These are phyloP conservation scores for Diophrys sp. DNA, from an alignment of 73 alveolate species.

Conservation along the genomic window DNA sequence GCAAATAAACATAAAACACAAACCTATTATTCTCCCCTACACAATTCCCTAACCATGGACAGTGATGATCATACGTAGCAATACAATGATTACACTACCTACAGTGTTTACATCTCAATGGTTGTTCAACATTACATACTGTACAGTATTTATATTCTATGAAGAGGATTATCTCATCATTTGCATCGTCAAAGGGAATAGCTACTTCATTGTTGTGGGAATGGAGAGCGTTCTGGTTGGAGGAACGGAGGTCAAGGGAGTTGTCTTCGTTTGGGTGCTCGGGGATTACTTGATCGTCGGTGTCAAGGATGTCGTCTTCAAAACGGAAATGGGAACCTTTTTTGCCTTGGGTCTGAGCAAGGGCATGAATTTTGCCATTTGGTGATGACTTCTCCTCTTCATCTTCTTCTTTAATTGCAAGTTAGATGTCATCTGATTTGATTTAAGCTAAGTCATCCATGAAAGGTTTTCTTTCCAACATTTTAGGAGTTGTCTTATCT, in stretches of 20 bases:
- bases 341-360: no score
- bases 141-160: constrained; percentile 59
- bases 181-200: constrained; percentile 18
- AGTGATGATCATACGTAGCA: constrained; percentile 74
- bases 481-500: background rate
- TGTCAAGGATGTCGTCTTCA: background rate
- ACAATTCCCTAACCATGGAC: constrained; percentile 74
- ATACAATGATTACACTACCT: constrained; percentile 77
- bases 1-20: constrained; percentile 23
- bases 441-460: background rate
- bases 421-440: background rate
- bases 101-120: constrained; percentile 83
- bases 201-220: background rate
- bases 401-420: background rate
- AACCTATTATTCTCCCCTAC: constrained; percentile 54
- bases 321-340: background rate
- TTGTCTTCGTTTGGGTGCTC: background rate
- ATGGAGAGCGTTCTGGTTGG: background rate
- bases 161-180: constrained; percentile 28
- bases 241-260: no score
- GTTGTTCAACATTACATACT: constrained; percentile 62
- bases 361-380: background rate
- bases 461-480: background rate
- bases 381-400: background rate
- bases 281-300: background rate